A percentile compares a stretch with the other conserved stretches of the same genome.
Conservation (phyloP, 225 moss, liverwort and hornwort genomes). For the Ulota crispa region DNA sequence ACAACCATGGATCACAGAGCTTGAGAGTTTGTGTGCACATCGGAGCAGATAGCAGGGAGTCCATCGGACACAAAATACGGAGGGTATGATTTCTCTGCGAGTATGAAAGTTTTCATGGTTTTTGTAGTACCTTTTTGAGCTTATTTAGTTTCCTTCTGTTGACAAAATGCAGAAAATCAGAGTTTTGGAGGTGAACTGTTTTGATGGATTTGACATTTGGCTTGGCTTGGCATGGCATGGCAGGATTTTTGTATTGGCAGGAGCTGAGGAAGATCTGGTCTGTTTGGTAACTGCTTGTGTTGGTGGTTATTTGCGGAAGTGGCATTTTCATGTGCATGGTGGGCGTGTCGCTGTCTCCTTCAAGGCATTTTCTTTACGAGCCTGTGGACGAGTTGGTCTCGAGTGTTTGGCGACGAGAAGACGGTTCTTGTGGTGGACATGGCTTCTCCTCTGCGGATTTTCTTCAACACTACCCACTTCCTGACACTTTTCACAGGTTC, state of each 20-base stretch:
- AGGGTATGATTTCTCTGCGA: constrained; percentile 18
- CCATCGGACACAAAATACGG: constrained; percentile 24
- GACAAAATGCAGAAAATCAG: background rate
- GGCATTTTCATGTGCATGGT: constrained; percentile 56
- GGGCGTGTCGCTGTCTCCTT: constrained; percentile 30
- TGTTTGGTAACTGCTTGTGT: constrained; percentile 50
- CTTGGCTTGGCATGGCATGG: background rate
- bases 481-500: constrained; percentile 42
- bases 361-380: constrained; percentile 32
- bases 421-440: constrained; percentile 30
- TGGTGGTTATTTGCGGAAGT: constrained; percentile 49
- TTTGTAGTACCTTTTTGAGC: background rate
- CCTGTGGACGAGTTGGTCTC: constrained; percentile 14
- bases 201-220: background rate
- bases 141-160: too few species aligned
- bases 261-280: constrained; percentile 48
- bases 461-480: constrained; percentile 51
- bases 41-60: constrained; percentile 35
- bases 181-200: background rate
- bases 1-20: too few species aligned
- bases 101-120: constrained; percentile 32
- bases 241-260: constrained; percentile 50
- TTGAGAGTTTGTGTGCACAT: background rate
- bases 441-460: constrained; percentile 21
- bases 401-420: constrained; percentile 39